Conservation (phyloP, 202 grass and related monocot species). For the Musa balbisiana region DNA sequence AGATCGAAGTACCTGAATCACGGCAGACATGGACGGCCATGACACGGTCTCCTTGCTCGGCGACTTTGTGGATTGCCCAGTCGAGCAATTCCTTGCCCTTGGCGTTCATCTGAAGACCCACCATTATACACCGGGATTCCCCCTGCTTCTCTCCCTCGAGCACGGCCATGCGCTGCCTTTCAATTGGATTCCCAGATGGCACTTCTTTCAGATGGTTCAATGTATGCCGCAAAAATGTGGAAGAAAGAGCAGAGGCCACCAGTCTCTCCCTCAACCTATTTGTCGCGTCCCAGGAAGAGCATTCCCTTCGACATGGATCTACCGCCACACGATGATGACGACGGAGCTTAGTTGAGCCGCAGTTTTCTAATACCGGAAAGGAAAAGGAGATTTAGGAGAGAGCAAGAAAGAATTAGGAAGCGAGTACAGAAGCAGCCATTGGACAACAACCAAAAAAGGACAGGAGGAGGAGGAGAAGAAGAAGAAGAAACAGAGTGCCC, state of each 20-base stretch:
- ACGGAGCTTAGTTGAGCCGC: background rate
- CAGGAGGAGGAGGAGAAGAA: too few relatives aligned
- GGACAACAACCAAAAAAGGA: background rate
- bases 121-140: constrained; percentile 62
- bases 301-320: background rate
- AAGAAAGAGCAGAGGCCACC: constrained; percentile 24
- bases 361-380: background rate
- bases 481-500: background rate
- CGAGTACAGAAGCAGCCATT: background rate
- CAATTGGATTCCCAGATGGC: background rate
- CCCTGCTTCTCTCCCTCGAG: constrained; percentile 11
- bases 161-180: background rate
- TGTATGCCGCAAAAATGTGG: background rate
- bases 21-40: constrained; percentile 84
- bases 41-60: constrained; percentile 64
- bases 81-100: constrained; percentile 61
- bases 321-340: background rate
- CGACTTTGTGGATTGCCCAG: constrained; percentile 52
- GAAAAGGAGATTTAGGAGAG: background rate
- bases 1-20: constrained; percentile 44
- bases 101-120: constrained; percentile 77
- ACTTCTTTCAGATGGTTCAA: too few relatives aligned
- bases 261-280: constrained; percentile 32
- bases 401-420: background rate
- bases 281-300: constrained; percentile 35